phyloP scores from a whole-genome alignment of 2,329 filamentous ascomycete species.

The Cordyceps pruinosa region DNA sequence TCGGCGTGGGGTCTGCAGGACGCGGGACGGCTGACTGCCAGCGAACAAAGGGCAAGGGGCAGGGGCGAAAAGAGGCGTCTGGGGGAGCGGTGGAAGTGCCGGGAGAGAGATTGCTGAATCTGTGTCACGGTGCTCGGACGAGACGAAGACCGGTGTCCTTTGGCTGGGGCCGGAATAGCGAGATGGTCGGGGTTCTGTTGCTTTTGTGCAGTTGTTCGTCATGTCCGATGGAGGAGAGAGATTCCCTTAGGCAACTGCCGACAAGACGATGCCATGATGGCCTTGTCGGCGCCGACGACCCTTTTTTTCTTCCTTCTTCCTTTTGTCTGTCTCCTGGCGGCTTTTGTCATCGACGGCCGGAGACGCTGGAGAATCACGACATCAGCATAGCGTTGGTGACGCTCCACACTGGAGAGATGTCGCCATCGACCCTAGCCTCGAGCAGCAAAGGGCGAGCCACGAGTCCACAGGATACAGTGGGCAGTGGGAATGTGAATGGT shows the following conservation, averaged over 20 bases:
- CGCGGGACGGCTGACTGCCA: neutral
- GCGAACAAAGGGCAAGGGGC: neutral
- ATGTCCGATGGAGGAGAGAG: neutral
- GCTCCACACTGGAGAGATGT: slow-evolving; percentile 11
- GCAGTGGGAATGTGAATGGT: neutral
- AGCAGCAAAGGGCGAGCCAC: neutral
- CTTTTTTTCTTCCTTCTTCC: neutral
- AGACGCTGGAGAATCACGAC: slow-evolving; percentile 8
- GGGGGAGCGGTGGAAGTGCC: neutral
- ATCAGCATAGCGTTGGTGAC: slow-evolving; percentile 4
- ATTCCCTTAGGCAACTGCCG: neutral
- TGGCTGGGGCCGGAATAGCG: neutral
- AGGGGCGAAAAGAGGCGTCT: neutral
- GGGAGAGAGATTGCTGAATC: neutral
- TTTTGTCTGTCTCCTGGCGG: neutral
- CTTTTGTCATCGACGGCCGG: neutral
- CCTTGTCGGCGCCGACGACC: slow-evolving; percentile 1
- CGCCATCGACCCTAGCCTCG: slow-evolving; percentile 11
- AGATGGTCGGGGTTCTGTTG: neutral
- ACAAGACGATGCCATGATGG: neutral
- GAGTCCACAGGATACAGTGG: neutral
- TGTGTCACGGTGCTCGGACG: neutral
- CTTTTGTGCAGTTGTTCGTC: neutral
- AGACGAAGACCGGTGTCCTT: neutral
- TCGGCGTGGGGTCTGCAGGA: slow-evolving; percentile 11